Evolutionary conservation across 2,329 filamentous ascomycete genomes (phyloP), one percentile per base, ranked within the genome.

Genomic region (Aspergillus sp.): DNA sequence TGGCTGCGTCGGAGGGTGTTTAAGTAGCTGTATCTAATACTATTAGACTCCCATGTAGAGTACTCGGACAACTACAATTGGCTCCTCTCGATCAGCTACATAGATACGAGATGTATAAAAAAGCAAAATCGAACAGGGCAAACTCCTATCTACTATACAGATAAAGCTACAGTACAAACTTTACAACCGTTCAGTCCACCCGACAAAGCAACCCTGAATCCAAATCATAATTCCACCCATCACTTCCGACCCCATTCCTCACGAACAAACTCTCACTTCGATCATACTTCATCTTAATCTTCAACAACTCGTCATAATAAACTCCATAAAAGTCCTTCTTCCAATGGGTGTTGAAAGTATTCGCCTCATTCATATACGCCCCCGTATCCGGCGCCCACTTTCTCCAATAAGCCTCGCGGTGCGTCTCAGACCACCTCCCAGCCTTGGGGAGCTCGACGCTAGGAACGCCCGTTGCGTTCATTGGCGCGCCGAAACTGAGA

Each of bases 1-100:
- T 90, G 65, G 85, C 86, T n/a, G 61, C 58, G 9, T 61, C 55
- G 17, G 58, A 63, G 35, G 35, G 38, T 38, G 27, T 43, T 43
- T 25, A 13, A 43, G 23, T 39, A 20, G 17, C 7, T 4, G 9
- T 20, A 39, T 39, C 1, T 3, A 1, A 12, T 5, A 20, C 7
- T 17, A 17, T 35, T 1, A 20, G 15, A 22, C 7, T 20, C 12
- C 37, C 19, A 20, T 22, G 10, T 19, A 22, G 7, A 39, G n/a
- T 19, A 37, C 5, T 37, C 17, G 17, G 7, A 15, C 7, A 7
- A 17, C 17, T 5, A 17, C 13, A 17, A 35, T 17, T 35, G 3
- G 33, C 13, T 9, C n/a, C 7, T 35, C 33, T 17, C 15, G 13
- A 7, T 5, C 33, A 35, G 15, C 15, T n/a, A 7, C 33, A 7